Evolutionary conservation across 2,329 filamentous ascomycete genomes (phyloP).

Genomic region (Fusarium nurragi): DNA sequence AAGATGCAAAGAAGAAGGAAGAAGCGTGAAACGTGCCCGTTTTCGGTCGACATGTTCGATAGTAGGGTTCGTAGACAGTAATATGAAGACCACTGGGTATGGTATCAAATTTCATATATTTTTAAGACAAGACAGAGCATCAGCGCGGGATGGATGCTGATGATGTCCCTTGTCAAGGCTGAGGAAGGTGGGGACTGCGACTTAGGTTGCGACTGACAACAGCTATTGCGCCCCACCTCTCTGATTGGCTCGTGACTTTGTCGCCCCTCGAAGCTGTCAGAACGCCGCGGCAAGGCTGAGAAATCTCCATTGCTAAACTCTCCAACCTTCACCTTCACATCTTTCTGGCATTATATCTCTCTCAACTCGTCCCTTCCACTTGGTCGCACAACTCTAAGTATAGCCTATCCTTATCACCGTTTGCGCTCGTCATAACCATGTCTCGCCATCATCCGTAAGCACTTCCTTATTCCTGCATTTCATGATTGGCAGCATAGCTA

Average conservation of each 20-base stretch:
- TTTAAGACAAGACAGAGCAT: neutral
- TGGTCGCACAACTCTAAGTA: neutral
- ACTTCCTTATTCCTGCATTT: neutral
- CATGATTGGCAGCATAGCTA: slow-evolving; percentile 32
- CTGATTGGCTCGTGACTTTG: slow-evolving; percentile 37
- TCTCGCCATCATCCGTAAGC: slow-evolving; percentile 92
- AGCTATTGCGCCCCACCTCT: slow-evolving; percentile 27
- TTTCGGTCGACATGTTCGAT: slow-evolving; percentile 33
- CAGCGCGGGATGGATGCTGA: slow-evolving; percentile 1
- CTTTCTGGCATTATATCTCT: slow-evolving; percentile 3
- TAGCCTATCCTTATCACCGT: neutral
- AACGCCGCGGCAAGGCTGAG: slow-evolving; percentile 57
- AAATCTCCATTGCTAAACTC: slow-evolving; percentile 47
- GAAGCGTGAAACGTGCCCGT: slow-evolving; percentile 32
- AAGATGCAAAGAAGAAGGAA: slow-evolving; percentile 2
- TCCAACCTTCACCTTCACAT: slow-evolving; percentile 21
- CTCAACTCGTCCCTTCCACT: slow-evolving; percentile 10
- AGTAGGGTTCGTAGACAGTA: neutral
- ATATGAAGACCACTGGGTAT: neutral
- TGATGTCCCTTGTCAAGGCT: slow-evolving; percentile 43
- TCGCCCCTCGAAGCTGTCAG: slow-evolving; percentile 36
- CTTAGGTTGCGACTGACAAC: slow-evolving; percentile 6
- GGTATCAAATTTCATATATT: neutral
- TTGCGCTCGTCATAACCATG: slow-evolving; percentile 63
- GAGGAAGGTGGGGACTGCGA: slow-evolving; percentile 41